These are phyloP conservation scores for Botrytis tulipae DNA, from an alignment of 2,329 filamentous ascomycete species.

Conservation along the genomic window DNA sequence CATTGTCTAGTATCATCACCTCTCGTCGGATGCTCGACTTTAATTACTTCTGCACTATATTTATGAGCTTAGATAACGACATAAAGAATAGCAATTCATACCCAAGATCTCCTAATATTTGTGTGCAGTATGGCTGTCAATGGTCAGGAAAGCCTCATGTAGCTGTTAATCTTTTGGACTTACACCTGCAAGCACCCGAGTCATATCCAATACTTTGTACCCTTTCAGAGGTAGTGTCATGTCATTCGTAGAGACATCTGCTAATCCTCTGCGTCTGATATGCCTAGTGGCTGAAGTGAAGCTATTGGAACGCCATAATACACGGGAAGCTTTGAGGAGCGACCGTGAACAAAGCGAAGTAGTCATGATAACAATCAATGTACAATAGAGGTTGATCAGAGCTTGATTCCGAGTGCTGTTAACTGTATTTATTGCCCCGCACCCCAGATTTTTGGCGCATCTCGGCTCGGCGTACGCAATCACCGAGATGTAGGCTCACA, in stretches of 20 bases:
- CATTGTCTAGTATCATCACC: slow-evolving; percentile 95
- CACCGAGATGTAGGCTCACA: neutral
- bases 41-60: slow-evolving; percentile 87
- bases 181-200: slow-evolving; percentile 89
- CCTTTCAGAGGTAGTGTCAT: slow-evolving; percentile 72
- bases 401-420: slow-evolving; percentile 4
- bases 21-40: slow-evolving; percentile 87
- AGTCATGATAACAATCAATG: slow-evolving; percentile 24
- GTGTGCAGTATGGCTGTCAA: slow-evolving; percentile 86
- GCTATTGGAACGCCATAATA: slow-evolving; percentile 27
- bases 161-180: slow-evolving; percentile 41
- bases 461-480: slow-evolving; percentile 15
- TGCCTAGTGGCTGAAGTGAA: slow-evolving; percentile 12
- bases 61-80: slow-evolving; percentile 21
- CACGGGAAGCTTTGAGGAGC: slow-evolving; percentile 28
- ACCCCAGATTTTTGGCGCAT: slow-evolving; percentile 22
- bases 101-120: slow-evolving; percentile 95
- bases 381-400: slow-evolving; percentile 8
- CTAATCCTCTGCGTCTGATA: slow-evolving; percentile 28
- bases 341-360: slow-evolving; percentile 19
- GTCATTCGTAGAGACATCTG: slow-evolving; percentile 30
- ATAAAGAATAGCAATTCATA: slow-evolving; percentile 44
- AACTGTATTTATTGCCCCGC: slow-evolving; percentile 16
- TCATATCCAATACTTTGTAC: slow-evolving; percentile 92
- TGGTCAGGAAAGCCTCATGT: slow-evolving; percentile 8